phyloP scores from a whole-genome alignment of 73 alveolate genomes.

The Paramecium caudatum region DNA sequence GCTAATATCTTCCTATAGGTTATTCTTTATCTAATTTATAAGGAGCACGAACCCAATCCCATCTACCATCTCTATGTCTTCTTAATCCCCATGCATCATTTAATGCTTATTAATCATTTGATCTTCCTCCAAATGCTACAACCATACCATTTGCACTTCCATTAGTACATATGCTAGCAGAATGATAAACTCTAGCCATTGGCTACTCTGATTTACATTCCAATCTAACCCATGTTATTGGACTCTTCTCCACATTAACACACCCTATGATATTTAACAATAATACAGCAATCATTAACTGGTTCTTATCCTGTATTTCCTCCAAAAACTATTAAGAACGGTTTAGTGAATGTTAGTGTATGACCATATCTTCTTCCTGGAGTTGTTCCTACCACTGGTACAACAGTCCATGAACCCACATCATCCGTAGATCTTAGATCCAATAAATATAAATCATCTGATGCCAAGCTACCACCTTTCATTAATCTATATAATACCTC shows the following conservation, averaged over 20 bases:
- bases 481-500: constrained; percentile 83
- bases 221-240: constrained; percentile 94
- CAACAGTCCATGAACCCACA: constrained; percentile 95
- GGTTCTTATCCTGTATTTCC: constrained; percentile 97
- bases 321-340: constrained; percentile 94
- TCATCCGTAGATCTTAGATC: constrained; percentile 95
- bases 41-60: constrained; percentile 98
- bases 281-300: constrained; percentile 95
- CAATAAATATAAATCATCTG: constrained; percentile 96
- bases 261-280: constrained; percentile 57
- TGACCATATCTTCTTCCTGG: constrained; percentile 98
- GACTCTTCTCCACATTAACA: constrained; percentile 93
- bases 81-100: constrained; percentile 98
- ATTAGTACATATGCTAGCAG: constrained; percentile 90
- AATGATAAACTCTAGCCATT: constrained; percentile 94
- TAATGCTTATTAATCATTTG: constrained; percentile 89
- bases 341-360: constrained; percentile 92
- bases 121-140: constrained; percentile 96
- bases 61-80: constrained; percentile 96
- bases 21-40: constrained; percentile 88
- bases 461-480: constrained; percentile 96
- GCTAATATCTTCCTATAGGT: constrained; percentile 93
- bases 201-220: constrained; percentile 89
- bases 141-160: constrained; percentile 98
- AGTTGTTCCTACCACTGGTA: constrained; percentile 95